Conservation (phyloP, 768 basidiomycete genomes). For the Dioszegia crocea region DNA sequence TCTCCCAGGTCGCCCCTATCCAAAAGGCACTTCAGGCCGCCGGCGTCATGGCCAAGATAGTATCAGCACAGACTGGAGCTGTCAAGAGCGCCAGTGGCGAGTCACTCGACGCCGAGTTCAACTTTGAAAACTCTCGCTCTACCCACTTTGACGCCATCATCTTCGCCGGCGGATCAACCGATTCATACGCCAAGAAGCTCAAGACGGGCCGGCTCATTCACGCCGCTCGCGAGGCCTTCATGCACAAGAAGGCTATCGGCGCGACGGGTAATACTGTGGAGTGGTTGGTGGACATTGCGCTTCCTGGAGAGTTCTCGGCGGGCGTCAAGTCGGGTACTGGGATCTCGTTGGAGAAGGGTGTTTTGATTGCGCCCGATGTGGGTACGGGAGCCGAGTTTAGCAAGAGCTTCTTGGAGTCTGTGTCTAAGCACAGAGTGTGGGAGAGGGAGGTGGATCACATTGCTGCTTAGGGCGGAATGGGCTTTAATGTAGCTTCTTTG, state of each 20-base stretch:
- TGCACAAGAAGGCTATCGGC: slow-evolving; percentile 77
- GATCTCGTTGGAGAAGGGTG: slow-evolving; percentile 49
- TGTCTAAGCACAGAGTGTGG: slow-evolving; percentile 52
- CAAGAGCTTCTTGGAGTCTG: slow-evolving; percentile 46
- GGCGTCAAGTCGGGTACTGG: slow-evolving; percentile 25
- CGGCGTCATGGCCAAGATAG: slow-evolving; percentile 54
- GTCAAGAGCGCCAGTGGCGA: slow-evolving; percentile 52
- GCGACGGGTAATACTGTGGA: slow-evolving; percentile 59
- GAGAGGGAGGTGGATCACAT: slow-evolving; percentile 47
- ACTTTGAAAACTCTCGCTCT: slow-evolving; percentile 62
- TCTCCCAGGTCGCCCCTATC: slow-evolving; percentile 59
- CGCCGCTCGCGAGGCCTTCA: slow-evolving; percentile 78
- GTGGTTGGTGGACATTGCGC: slow-evolving; percentile 49
- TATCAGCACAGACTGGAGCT: slow-evolving; percentile 61
- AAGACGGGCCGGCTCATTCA: slow-evolving; percentile 70
- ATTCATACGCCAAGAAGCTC: slow-evolving; percentile 58
- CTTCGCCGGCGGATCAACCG: slow-evolving; percentile 63
- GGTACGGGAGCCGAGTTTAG: slow-evolving; percentile 46
- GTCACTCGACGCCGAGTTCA: slow-evolving; percentile 60
- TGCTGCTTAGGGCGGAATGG: slow-evolving; percentile 34
- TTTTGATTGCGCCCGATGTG: slow-evolving; percentile 47
- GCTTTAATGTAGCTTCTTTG: too few species aligned
- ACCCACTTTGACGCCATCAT: slow-evolving; percentile 79
- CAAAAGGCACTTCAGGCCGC: slow-evolving; percentile 57
- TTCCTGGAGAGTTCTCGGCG: slow-evolving; percentile 49